These are phyloP conservation scores for Bruguiera sexangula DNA, from an alignment of 345 rosid genomes.

Conservation along the genomic window DNA sequence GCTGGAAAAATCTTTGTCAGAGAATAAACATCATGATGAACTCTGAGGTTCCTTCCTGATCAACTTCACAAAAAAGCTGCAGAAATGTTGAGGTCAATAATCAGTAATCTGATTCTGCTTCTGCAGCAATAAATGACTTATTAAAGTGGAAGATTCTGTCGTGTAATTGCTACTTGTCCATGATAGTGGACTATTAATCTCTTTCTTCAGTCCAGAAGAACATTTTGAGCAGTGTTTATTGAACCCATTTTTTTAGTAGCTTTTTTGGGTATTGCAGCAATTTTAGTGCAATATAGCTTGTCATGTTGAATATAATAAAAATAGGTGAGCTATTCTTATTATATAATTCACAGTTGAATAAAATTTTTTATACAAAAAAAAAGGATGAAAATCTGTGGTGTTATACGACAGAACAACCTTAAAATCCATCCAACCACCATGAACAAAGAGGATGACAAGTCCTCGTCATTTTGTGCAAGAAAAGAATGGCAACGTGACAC, in stretches of 20 bases:
- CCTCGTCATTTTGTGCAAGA: too few species aligned
- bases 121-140: not conserved
- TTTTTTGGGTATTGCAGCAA: too few species aligned
- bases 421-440: too few species aligned
- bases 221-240: not conserved
- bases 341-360: too few species aligned
- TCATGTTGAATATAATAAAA: too few species aligned
- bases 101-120: not conserved
- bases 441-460: too few species aligned
- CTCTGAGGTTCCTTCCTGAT: slow-evolving; percentile 30
- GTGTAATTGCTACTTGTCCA: not conserved
- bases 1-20: not conserved
- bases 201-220: not conserved
- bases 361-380: too few species aligned
- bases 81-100: not conserved
- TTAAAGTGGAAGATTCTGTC: not conserved
- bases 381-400: too few species aligned
- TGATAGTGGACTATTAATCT: not conserved
- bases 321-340: too few species aligned
- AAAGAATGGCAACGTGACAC: too few species aligned
- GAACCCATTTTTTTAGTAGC: not conserved
- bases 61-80: not conserved
- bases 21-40: slow-evolving; percentile 49
- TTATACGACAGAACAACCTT: too few species aligned
- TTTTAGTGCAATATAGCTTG: too few species aligned